Base-by-base conservation (phyloP, 768 basidiomycete genomes). In the Leccinellum rugosiceps region DNA sequence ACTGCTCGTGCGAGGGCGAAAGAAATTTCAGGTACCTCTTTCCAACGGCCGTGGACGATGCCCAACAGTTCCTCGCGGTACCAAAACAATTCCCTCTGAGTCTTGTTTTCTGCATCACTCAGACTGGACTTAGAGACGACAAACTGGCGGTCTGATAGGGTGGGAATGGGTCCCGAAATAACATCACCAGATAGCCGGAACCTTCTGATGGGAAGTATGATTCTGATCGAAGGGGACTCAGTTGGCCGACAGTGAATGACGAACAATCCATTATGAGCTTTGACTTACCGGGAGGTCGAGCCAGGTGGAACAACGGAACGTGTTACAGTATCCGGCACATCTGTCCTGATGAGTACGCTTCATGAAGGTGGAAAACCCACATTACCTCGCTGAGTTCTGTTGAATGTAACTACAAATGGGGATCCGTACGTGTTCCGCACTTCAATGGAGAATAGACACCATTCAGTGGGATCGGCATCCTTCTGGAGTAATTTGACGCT, bases 361-460 rank as follows among this genome's bases (percentile, higher is more conserved):
- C 23, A 44, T 21, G 17, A 52, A 8, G 50, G 47, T 55, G 32
- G 11, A 41, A 14, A 15, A 31, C 41, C 7, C 25, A n/a, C 34
- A 72, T 62, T 57, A 85, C 90, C 86, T 72, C 82, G 79, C 72
- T 88, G 83, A 7, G 73, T 71, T 30, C 91, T 78, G 56, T 85
- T 79, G 57, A 98, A 84, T 0, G 81, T 83, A 28, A 96, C 88
- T 65, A 96, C 92, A 67, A 99, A 98, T 0, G 97, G 94, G 28
- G 88, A 75, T 1, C 92, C 91, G 67, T 94, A 96, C 0, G 88
- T 86, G 67, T 99, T 99, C 53, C 88, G 82, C n/a, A 99, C 87
- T 67, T 94, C 91, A 28, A 98, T 75, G 1, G 86, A 86, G 68
- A 98, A 88, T 19, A 98, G 75, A 73, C 94, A 98, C 84, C 92